Base-by-base conservation (phyloP, 108 stramenopile species). In the Skeletonema grethae region DNA sequence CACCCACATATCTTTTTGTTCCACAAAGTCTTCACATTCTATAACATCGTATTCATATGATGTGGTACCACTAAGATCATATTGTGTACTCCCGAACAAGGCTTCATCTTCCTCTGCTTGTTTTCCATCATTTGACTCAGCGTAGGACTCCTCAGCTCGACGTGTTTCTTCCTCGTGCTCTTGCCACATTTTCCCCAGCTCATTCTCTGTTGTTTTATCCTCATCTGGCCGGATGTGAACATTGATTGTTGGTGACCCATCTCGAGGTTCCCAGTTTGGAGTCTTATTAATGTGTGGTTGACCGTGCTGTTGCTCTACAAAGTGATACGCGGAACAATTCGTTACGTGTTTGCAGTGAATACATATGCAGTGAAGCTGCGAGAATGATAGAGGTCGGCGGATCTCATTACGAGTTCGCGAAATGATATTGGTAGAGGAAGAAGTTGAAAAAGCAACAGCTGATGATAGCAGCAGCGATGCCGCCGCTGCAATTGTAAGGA, bases 11-110 rank as follows among this genome's bases (percentile, higher is more conserved):
- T 82, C 89, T 34, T 67, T 76, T 57, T 93, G 89, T 50, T 87
- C 73, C 24, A 91, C 80, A 73, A 85, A 95, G 72, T 95, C 94
- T 16, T 75, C 86, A 68, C 94, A 95, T 63, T 76, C 75, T 12
- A 95, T 88, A 4, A 95, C 90, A 75, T 95, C 94, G 65, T 93
- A 95, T 77, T 95, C 94, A 60, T 82, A 84, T 8, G 87, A 91
- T 0, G 85, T 91, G 2, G 36, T 63, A 8, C 78, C 74, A 63
- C 74, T 61, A n/a, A 93, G 63, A 80, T 93, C 90, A 61, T 89
- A 89, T 31, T 66, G 66, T 8, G 77, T 84, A 20, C 81, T 67
- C 45, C 90, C 90, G 50, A 68, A 45, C 65, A 87, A 63, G 18
- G 73, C 36, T 4, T 13, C 18, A 31, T 71, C 75, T 10, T 58